Conservation (phyloP, 768 basidiomycete species). For the Auricularia sp. region DNA sequence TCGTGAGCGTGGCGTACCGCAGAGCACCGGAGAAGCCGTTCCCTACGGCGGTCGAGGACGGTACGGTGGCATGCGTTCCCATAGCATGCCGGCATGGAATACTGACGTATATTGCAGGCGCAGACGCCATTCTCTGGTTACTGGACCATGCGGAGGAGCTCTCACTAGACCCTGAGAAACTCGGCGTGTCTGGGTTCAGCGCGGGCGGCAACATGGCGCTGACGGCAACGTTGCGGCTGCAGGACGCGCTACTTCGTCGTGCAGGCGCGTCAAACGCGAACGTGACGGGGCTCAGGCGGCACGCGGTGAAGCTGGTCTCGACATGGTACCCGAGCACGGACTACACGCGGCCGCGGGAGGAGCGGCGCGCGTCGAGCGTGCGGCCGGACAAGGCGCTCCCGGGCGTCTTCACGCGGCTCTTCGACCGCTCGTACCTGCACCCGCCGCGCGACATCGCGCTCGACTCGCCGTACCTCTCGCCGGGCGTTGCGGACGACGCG, state of each 20-base stretch:
- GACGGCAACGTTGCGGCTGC: conserved; percentile 9
- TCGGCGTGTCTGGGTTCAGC: conserved; percentile 15
- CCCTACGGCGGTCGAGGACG: conserved; percentile 18
- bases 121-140: conserved; percentile 13
- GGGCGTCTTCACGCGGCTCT: conserved; percentile 11
- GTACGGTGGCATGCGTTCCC: conserved; percentile 1
- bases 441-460: conserved; percentile 4
- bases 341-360: conserved; percentile 10
- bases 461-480: conserved; percentile 12
- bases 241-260: conserved; percentile 7
- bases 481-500: conserved; percentile 11
- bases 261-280: conserved; percentile 1
- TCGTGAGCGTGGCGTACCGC: conserved; percentile 16
- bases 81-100: neutral
- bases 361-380: conserved; percentile 6
- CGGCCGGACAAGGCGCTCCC: conserved; percentile 11
- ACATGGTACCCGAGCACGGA: conserved; percentile 15
- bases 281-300: neutral
- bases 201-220: conserved; percentile 18
- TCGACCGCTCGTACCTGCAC: conserved; percentile 15
- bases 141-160: conserved; percentile 8
- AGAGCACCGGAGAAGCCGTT: conserved; percentile 16
- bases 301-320: conserved; percentile 9
- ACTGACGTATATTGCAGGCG: neutral
- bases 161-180: conserved; percentile 11